phyloP scores from a whole-genome alignment of 768 basidiomycete species.

The Boletus sp. region DNA sequence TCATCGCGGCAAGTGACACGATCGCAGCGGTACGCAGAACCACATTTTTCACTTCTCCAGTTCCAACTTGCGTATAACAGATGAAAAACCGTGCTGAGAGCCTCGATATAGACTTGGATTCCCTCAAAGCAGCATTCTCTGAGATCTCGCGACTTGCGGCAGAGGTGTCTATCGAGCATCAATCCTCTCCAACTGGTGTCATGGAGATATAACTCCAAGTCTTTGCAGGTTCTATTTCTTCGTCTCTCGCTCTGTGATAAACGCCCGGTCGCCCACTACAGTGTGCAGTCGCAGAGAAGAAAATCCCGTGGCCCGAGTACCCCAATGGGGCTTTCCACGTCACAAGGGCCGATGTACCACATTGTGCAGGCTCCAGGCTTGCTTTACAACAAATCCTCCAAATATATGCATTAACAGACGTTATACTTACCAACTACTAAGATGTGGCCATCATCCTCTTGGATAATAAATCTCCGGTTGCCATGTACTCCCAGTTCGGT shows the following conservation, averaged over 20 bases:
- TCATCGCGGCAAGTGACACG: constrained; percentile 90
- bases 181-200: not conserved
- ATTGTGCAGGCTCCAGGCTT: constrained; percentile 14
- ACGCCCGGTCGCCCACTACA: not conserved
- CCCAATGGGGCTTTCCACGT: constrained; percentile 1
- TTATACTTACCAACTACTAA: constrained; percentile 1
- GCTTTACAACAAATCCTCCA: constrained; percentile 5
- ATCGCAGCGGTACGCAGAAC: constrained; percentile 66
- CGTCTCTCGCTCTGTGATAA: not conserved
- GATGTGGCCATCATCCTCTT: constrained; percentile 8
- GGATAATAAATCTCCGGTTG: constrained; percentile 40
- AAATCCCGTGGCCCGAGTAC: not conserved
- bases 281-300: not conserved
- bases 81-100: constrained; percentile 88
- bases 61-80: constrained; percentile 36
- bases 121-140: constrained; percentile 75
- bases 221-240: not conserved
- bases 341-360: not conserved
- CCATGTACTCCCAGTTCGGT: constrained; percentile 42
- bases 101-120: constrained; percentile 79
- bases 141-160: constrained; percentile 79
- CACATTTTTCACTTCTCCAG: not conserved
- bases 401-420: constrained; percentile 6
- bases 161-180: constrained; percentile 55
- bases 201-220: not conserved